Conservation (phyloP, 495 filamentous ascomycete genomes). For the Penicillium longicatenatum region DNA sequence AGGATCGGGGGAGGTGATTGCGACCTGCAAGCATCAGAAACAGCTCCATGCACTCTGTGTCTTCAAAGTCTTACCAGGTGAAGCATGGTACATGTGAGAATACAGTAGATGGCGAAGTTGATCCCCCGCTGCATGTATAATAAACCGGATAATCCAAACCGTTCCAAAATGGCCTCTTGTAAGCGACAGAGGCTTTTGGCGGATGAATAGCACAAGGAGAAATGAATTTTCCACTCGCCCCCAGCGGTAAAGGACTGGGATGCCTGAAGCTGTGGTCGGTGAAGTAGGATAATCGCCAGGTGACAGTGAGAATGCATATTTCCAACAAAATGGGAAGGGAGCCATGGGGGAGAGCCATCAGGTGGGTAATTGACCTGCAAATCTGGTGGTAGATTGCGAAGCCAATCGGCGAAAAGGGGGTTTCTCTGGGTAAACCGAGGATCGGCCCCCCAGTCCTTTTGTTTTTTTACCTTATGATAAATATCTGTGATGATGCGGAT, state of each 20-base stretch:
- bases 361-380: slow-evolving; percentile 75
- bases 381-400: slow-evolving; percentile 74
- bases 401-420: slow-evolving; percentile 72
- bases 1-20: slow-evolving; percentile 91
- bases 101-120: slow-evolving; percentile 91
- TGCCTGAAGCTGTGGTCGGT: slow-evolving; percentile 81
- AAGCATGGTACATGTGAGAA: slow-evolving; percentile 91
- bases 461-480: slow-evolving; percentile 76
- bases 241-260: slow-evolving; percentile 72
- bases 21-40: slow-evolving; percentile 62
- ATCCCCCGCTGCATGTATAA: slow-evolving; percentile 94
- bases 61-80: slow-evolving; percentile 71
- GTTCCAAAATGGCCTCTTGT: slow-evolving; percentile 81
- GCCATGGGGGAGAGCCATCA: slow-evolving; percentile 80
- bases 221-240: slow-evolving; percentile 83
- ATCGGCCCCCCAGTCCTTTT: slow-evolving; percentile 88
- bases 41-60: slow-evolving; percentile 2
- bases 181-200: slow-evolving; percentile 87
- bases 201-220: slow-evolving; percentile 82
- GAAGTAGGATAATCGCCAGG: slow-evolving; percentile 81
- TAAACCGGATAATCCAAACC: slow-evolving; percentile 78
- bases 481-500: slow-evolving; percentile 75
- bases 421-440: slow-evolving; percentile 81
- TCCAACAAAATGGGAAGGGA: slow-evolving; percentile 86
- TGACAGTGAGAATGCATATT: slow-evolving; percentile 95